Evolutionary conservation across 2,329 filamentous ascomycete species (phyloP), one percentile per base, ranked within the genome.

Genomic region (Fusarium fujikuroi): DNA sequence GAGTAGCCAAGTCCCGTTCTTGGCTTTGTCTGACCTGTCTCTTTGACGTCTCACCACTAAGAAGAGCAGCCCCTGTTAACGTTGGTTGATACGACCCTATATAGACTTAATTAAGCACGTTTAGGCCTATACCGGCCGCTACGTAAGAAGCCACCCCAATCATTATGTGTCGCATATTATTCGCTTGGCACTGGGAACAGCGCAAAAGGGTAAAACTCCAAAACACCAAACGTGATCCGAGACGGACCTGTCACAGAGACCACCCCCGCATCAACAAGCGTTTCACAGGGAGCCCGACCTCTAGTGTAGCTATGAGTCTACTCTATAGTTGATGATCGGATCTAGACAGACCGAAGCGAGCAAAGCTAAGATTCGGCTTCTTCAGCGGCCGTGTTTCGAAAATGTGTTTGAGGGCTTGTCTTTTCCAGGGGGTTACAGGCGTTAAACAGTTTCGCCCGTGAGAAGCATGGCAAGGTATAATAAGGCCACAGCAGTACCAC

Each of bases 211-310:
- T 40, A 47, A 53, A 43, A 61, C 58, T 62, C 47, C 63, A 71
- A 72, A 70, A 76, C 71, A 69, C 76, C 78, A 75, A 81, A 78
- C 79, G 69, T 73, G 58, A 80, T 70, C 66, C 80, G 80, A 81
- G 81, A 83, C 81, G 76, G 63, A 60, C 76, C 78, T 81, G 81
- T 81, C 77, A 80, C 81, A 81, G 72, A 71, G 63, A 40, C 66
- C 64, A 70, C 70, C 70, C 71, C 72, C 70, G 64, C 64, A 63
- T 64, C 62, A 63, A 57, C 52, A 71, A 30, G 32, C 39, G 73
- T 73, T 74, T 72, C 72, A 66, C 37, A 37, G 65, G 50, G 54
- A 46, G 10, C 30, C 30, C 30, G 32, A 63, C 44, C 56, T 49
- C 25, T n/a, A 34, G 30, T 30, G 30, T 30, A 32, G 12, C 14